A percentile compares a stretch with the other conserved stretches of the same genome.
Evolutionary conservation across 139 green algal species (phyloP).

Genomic region (Trebouxia sp.): DNA sequence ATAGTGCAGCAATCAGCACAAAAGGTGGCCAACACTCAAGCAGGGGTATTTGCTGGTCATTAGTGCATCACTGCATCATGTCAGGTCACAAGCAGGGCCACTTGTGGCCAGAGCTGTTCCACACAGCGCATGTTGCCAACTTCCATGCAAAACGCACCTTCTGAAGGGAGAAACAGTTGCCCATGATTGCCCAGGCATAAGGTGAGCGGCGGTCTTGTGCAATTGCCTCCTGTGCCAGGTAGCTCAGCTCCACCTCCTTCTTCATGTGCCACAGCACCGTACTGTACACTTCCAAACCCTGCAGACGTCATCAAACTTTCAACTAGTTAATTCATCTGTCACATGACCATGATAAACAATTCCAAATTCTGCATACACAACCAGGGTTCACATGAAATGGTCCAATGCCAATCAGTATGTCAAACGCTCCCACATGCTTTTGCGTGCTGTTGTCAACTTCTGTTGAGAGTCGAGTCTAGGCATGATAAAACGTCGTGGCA

Average conservation of each 20-base stretch:
- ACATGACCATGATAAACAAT: constrained; percentile 91
- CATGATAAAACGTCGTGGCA: too few relatives aligned
- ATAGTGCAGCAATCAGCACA: background rate
- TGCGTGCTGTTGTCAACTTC: too few relatives aligned
- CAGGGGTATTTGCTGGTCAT: background rate
- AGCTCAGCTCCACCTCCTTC: constrained; percentile 81
- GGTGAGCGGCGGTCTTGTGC: constrained; percentile 83
- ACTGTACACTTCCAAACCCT: constrained; percentile 89
- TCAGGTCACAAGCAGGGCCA: too few relatives aligned
- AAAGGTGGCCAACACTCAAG: background rate
- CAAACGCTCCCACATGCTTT: too few relatives aligned
- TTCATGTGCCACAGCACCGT: constrained; percentile 97
- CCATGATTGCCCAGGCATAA: constrained; percentile 85
- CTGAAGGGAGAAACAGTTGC: constrained; percentile 93
- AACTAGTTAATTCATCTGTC: constrained; percentile 90
- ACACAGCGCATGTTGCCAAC: background rate
- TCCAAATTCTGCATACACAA: too few relatives aligned
- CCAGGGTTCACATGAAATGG: too few relatives aligned
- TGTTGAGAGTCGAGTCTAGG: too few relatives aligned
- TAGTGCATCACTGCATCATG: background rate
- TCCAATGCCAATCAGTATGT: too few relatives aligned
- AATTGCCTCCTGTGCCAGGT: constrained; percentile 83
- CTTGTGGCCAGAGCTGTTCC: background rate
- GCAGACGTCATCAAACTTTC: constrained; percentile 7
- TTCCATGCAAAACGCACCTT: constrained; percentile 43